A percentile compares a stretch with the other conserved stretches of the same genome.
Evolutionary conservation across 306 rosid species (phyloP).

Genomic region (Vigna trinervia): DNA sequence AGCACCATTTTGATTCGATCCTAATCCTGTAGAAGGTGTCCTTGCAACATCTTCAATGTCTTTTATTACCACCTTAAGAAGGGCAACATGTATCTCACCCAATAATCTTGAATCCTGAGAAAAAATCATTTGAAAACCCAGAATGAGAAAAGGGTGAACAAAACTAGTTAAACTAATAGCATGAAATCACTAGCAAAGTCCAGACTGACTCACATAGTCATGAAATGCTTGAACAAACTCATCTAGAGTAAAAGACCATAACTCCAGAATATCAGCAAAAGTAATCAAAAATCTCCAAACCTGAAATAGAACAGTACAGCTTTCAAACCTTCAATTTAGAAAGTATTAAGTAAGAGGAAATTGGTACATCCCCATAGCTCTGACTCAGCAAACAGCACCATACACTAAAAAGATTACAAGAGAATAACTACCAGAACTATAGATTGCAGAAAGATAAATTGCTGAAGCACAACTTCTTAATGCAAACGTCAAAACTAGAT

Average conservation of each 20-base stretch:
- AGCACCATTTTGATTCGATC: constrained; percentile 78
- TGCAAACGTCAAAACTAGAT: constrained; percentile 11
- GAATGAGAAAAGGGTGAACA: constrained; percentile 25
- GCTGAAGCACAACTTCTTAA: constrained; percentile 11
- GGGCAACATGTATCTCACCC: constrained; percentile 93
- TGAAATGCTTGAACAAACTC: constrained; percentile 98
- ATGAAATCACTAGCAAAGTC: constrained; percentile 45
- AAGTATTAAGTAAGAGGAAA: constrained; percentile 23
- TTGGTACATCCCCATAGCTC: constrained; percentile 2
- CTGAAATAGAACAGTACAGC: constrained; percentile 58
- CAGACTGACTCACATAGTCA: constrained; percentile 73
- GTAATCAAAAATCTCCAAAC: constrained; percentile 95
- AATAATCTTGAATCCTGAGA: constrained; percentile 93
- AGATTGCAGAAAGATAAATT: constrained; percentile 8
- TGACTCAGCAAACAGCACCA: constrained; percentile 28
- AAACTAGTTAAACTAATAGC: constrained; percentile 18
- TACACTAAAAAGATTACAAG: constrained; percentile 24
- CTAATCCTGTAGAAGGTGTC: constrained; percentile 85
- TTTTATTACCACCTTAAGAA: constrained; percentile 84
- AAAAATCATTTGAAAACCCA: constrained; percentile 42
- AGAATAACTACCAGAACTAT: constrained; percentile 8
- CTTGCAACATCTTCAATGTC: constrained; percentile 98
- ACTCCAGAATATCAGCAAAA: constrained; percentile 89
- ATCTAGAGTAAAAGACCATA: constrained; percentile 96
- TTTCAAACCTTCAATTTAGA: constrained; percentile 38